Base-by-base conservation (phyloP, 2,329 filamentous ascomycete genomes). In the Colletotrichum lindemuthianum region DNA sequence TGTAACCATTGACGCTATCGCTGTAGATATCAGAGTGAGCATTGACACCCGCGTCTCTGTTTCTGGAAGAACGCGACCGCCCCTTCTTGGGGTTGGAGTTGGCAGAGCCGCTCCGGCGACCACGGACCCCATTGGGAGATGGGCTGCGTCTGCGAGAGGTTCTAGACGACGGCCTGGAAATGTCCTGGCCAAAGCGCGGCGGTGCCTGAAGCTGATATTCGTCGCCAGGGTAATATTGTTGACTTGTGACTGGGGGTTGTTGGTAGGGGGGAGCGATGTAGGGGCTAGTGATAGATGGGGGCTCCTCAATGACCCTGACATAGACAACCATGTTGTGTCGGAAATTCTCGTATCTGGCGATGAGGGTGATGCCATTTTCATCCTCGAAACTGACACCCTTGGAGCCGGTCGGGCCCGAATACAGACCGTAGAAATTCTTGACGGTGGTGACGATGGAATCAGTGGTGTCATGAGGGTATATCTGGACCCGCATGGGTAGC, bases 381-480 rank as follows among this genome's bases (percentile, higher is more conserved):
- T 98, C 95, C 79, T 98, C 95, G 74, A 99, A 98, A 80, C 93
- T 97, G 74, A 99, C 91, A 69, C 96, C 94, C 75, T 90, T 90
- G 70, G 88, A 88, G 70, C 88, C 86, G 67, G 79, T 80, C 40
- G 84, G 83, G 67, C 87, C 89, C 69, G 95, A 92, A 77, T 97
- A 97, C 70, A 99, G 86, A 66, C 96, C 96, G 76, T 97, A 98
- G 81, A 98, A 98, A 83, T 97, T 98, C 86, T 97, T 98, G 74
- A 98, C 95, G 1, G 96, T 98, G 12, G 93, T 96, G 69, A 98
- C 92, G 80, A 99, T 99, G 40, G 94, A 97, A 75, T 98, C 95
- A 24, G 95, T 98, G 56, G 92, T 94, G 82, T 99, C 96, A 78
- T 98, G 94, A 50, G 92, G 92, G 74, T 91, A 97, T 71, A 99